Percentiles rank a stretch among this genome's conserved stretches.
These are phyloP conservation scores for Mycena haematopus DNA, from an alignment of 768 basidiomycete genomes.

Conservation along the genomic window DNA sequence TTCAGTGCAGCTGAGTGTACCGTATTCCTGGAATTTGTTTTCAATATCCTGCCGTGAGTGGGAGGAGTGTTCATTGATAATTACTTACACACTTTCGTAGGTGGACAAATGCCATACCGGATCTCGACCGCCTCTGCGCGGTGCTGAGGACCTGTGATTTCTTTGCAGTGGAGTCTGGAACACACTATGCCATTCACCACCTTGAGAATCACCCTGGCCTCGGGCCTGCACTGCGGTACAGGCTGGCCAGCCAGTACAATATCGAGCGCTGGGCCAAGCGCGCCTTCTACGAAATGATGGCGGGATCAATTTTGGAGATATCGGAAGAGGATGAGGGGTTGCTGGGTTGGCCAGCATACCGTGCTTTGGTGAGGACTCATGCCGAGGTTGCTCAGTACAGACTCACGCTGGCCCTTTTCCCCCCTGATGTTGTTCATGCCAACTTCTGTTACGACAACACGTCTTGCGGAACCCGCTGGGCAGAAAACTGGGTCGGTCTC, in stretches of 20 bases:
- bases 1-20: neutral
- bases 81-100: neutral
- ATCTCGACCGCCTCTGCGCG: neutral
- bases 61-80: neutral
- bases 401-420: neutral
- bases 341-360: neutral
- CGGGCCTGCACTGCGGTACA: conserved; percentile 1
- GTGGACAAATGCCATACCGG: neutral
- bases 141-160: conserved; percentile 5
- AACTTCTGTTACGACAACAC: neutral
- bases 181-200: conserved; percentile 3
- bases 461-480: neutral
- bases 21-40: conserved; percentile 8
- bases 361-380: conserved; percentile 2
- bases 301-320: neutral
- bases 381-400: neutral
- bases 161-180: conserved; percentile 5
- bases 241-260: neutral
- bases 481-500: neutral
- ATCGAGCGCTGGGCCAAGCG: neutral
- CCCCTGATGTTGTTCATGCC: neutral
- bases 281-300: conserved; percentile 8
- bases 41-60: conserved; percentile 1
- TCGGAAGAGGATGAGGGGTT: neutral
- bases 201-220: conserved; percentile 3